A percentile compares a stretch with the other conserved stretches of the same genome.
phyloP scores from a whole-genome alignment of 345 rosid genomes.

The Excoecaria cochinchinensis region DNA sequence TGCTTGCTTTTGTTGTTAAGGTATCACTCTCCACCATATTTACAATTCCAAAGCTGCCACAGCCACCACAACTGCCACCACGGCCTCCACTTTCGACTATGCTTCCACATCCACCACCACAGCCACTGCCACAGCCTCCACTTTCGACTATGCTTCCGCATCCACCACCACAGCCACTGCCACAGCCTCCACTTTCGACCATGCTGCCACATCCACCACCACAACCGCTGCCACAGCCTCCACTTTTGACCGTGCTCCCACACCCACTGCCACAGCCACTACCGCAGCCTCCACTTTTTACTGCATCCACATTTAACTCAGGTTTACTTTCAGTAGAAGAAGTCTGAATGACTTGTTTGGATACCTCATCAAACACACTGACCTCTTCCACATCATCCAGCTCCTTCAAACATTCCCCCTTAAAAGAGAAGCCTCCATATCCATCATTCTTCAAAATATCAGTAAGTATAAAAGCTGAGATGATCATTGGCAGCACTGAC shows the following conservation, averaged over 20 bases:
- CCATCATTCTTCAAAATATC: constrained; percentile 47
- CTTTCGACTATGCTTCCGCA: neutral
- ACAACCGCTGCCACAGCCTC: neutral
- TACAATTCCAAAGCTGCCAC: neutral
- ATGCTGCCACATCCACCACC: constrained; percentile 2
- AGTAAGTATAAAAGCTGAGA: constrained; percentile 64
- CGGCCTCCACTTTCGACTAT: neutral
- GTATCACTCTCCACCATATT: neutral
- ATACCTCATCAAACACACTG: constrained; percentile 17
- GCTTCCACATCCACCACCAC: constrained; percentile 3
- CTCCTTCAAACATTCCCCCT: constrained; percentile 24
- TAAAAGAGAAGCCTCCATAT: constrained; percentile 26
- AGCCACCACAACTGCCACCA: neutral
- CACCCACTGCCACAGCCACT: constrained; percentile 4
- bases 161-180: constrained; percentile 6
- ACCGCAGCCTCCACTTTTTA: constrained; percentile 13
- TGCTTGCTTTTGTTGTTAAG: neutral
- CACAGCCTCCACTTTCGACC: constrained; percentile 6
- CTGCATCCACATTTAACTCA: constrained; percentile 25
- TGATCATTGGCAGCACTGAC: constrained; percentile 55
- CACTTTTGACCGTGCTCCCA: neutral
- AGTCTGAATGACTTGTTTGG: constrained; percentile 21
- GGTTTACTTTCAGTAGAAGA: constrained; percentile 23
- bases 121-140: neutral
- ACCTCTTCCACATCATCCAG: constrained; percentile 17